Base-by-base conservation (phyloP, 768 basidiomycete genomes). In the Termitomyces sp. region DNA sequence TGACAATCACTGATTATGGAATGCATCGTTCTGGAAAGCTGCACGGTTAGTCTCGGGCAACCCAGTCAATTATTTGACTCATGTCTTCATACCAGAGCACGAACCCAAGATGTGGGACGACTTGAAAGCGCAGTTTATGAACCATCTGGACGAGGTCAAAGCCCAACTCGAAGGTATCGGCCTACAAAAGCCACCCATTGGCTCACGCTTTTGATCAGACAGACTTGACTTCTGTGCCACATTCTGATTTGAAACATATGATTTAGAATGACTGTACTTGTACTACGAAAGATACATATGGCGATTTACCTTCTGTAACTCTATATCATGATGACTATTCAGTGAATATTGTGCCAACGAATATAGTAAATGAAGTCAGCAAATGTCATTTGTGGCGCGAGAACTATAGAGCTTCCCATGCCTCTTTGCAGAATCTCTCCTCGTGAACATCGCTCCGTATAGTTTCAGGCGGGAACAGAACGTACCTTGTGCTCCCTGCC, bases 1-100 rank as follows among this genome's bases (percentile, higher is more conserved):
- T 87, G 66, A 85, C 83, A 0, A 76, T 88, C 44, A 86, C 86
- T 7, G 88, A 88, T 63, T 89, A 76, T 63, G 87, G 86, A 1
- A 83, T 86, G 75, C 79, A 85, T 52, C 72, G 81, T 36, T 79
- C 81, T 20, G 84, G 84, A 16, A 85, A 83, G 60, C 74, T 86
- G 12, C 85, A 88, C 63, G 80, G 85, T 85, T 60, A 49, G 79
- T 69, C 33, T 33, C 1, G 12, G 46, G 8, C 2, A 24, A 24
- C 3, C 18, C 7, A 3, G 33, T 36, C 24, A 13, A 57, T 48
- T 2, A 28, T 22, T 12, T 38, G 20, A 13, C 8, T 50, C 4
- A 16, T 12, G 24, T 35, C 8, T 18, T n/a, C 35, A 6, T 35
- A 38, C 9, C 56, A 57, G 46, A 57, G 35, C 56, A 57, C 44